Evolutionary conservation across 2,329 filamentous ascomycete genomes (phyloP), one percentile per base, ranked within the genome.

Genomic region (Ophiostoma tasmaniense): DNA sequence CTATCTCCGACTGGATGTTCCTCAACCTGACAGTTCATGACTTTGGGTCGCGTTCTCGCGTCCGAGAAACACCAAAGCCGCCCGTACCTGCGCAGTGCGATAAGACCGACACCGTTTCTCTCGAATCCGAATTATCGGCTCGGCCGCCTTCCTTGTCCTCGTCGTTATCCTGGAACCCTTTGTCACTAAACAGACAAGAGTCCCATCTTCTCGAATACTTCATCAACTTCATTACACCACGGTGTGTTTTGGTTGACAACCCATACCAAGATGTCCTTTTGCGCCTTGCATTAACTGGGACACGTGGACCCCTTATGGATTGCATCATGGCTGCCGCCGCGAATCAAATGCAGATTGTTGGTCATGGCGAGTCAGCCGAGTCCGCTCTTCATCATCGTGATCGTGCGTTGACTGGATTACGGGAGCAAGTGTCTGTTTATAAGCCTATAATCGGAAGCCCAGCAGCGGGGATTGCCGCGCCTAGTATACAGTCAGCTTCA

Each of bases 311-410:
- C 7, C 69, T 77, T 2, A 74, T 76, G 66, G 73, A 75, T 61
- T 75, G 73, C 62, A 71, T 76, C 55, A 71, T 77, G 67, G 73
- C 75, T 10, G 74, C 73, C 1, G 73, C 75, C 6, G 74, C 75
- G 6, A 75, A 73, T 14, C 74, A 77, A 65, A 67, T 64, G 55
- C 61, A 64, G 42, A 65, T 65, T 22, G 3, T 70, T 17, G 68
- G 68, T 3, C 68, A 70, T 28, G 61, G 66, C 22, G 66, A 70
- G 22, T 66, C 66, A 1, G 50, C 66, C 8, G 59, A 61, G 22
- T 70, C 68, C 20, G 66, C 66, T 6, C 66, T 66, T 22, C 22
- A 25, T 37, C 66, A 14, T 1, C 30, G 42, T 20, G 35, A 28
- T 22, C 52, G 52, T 4, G 52, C 52, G 4, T 59, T 59, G 52